Base-by-base conservation (phyloP, 108 stramenopile species). In the Cyclotella choctawhatcheeana region DNA sequence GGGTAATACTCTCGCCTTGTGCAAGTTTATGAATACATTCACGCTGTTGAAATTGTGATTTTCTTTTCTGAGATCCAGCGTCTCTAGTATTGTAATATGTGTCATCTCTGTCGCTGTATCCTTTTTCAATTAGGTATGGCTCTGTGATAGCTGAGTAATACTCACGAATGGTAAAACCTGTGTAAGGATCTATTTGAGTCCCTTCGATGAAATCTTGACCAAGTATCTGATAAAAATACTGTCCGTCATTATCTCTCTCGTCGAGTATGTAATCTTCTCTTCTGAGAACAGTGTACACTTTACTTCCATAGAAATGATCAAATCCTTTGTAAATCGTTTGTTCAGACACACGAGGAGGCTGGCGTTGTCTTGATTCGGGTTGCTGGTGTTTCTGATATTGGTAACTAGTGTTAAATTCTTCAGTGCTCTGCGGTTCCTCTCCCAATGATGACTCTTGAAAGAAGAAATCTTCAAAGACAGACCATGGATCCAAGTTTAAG, bases 401-500 rank as follows among this genome's bases (percentile, higher is more conserved):
- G 44, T 61, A 66, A 22, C 52, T 59, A 24, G 0, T 48, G 34
- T 59, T 18, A 53, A 58, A 27, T 66, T 22, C 27, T 40, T 58
- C 45, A 37, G 16, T 53, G 37, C 64, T 35, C 17, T 65, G 44
- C 18, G n/a, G 24, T 35, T 64, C 45, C 25, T 30, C 63, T 17
- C 5, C 34, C 32, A 60, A 43, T 12, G 81, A 32, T 14, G 81
- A 55, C 8, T 76, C 63, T 47, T 85, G 83, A 78, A 86, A 90
- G 53, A 90, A 88, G 74, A 90, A 84, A 10, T 90, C 85, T 58
- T 88, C 85, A 71, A 90, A 90, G 3, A 87, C 77, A 13, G 58
- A 59, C 73, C 82, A 77, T 12, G 89, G 89, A 85, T 90, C 89
- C 33, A 70, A 81, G 63, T 81, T 83, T 22, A 82, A 71, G 44